Evolutionary conservation across 2,329 filamentous ascomycete species (phyloP).

Genomic region (Penicillium sumatraense): DNA sequence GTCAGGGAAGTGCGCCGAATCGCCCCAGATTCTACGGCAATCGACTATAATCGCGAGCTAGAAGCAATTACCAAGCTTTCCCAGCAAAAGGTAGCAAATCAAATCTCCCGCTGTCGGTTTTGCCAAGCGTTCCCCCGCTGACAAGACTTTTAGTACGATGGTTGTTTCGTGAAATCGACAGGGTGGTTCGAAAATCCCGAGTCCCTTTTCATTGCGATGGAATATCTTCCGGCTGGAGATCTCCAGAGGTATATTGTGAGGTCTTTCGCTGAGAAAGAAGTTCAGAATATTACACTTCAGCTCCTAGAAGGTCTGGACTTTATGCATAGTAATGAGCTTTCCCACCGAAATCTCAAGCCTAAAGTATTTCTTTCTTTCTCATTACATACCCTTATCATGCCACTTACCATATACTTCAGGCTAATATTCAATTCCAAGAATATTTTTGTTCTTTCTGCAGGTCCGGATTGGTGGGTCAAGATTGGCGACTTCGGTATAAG

Average conservation of each 20-base stretch:
- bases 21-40: neutral
- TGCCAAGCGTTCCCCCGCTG: neutral
- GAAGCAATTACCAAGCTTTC: conserved; percentile 16
- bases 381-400: neutral
- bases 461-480: conserved; percentile 45
- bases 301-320: conserved; percentile 38
- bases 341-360: conserved; percentile 46
- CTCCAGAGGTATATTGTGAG: conserved; percentile 33
- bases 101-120: neutral
- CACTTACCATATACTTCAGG: neutral
- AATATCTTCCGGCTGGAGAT: conserved; percentile 42
- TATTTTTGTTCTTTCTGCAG: conserved; percentile 33
- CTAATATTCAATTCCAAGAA: conserved; percentile 28
- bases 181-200: conserved; percentile 42
- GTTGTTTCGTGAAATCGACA: conserved; percentile 35
- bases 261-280: conserved; percentile 31
- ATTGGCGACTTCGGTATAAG: conserved; percentile 47
- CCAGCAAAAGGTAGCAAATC: conserved; percentile 11
- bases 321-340: conserved; percentile 42
- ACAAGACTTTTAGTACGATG: conserved; percentile 15
- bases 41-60: conserved; percentile 17
- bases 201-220: conserved; percentile 44
- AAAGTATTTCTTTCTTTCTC: conserved; percentile 19
- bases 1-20: conserved; percentile 15
- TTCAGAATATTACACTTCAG: conserved; percentile 34